Conservation (phyloP, 2,329 filamentous ascomycete species). For the Pseudogymnoascus sp. region DNA sequence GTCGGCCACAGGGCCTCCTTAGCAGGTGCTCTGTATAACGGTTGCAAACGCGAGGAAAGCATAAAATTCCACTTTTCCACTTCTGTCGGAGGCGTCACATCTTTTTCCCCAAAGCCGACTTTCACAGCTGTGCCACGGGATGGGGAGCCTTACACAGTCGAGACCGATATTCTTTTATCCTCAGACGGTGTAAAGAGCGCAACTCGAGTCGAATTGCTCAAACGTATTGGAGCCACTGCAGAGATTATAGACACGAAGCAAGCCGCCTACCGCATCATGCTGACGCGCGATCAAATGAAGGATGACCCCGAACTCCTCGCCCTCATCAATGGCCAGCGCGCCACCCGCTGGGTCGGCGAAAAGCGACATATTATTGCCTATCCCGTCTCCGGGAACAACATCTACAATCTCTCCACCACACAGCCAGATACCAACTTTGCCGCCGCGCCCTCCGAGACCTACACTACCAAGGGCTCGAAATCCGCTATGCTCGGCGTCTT, state of each 20-base stretch:
- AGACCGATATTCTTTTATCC: conserved; percentile 47
- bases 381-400: conserved; percentile 58
- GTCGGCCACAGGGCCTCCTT: conserved; percentile 70
- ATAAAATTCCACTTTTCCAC: conserved; percentile 65
- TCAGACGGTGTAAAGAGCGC: conserved; percentile 50
- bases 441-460: conserved; percentile 49
- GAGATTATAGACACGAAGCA: conserved; percentile 63
- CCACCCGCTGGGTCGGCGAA: conserved; percentile 70
- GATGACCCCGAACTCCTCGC: conserved; percentile 58
- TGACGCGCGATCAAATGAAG: conserved; percentile 59
- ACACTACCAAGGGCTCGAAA: conserved; percentile 58
- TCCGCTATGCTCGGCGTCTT: conserved; percentile 54
- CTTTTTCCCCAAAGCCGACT: conserved; percentile 51
- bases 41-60: conserved; percentile 54
- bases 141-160: conserved; percentile 44
- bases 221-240: conserved; percentile 34
- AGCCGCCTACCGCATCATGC: conserved; percentile 73
- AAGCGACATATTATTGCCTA: conserved; percentile 73
- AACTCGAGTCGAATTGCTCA: conserved; percentile 47
- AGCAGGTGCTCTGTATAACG: conserved; percentile 61
- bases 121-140: conserved; percentile 54
- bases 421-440: conserved; percentile 57
- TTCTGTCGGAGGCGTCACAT: conserved; percentile 47
- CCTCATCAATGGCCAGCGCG: conserved; percentile 60
- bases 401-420: conserved; percentile 58